Base-by-base conservation (phyloP, 2,329 filamentous ascomycete genomes). In the Pseudogymnoascus sp. region DNA sequence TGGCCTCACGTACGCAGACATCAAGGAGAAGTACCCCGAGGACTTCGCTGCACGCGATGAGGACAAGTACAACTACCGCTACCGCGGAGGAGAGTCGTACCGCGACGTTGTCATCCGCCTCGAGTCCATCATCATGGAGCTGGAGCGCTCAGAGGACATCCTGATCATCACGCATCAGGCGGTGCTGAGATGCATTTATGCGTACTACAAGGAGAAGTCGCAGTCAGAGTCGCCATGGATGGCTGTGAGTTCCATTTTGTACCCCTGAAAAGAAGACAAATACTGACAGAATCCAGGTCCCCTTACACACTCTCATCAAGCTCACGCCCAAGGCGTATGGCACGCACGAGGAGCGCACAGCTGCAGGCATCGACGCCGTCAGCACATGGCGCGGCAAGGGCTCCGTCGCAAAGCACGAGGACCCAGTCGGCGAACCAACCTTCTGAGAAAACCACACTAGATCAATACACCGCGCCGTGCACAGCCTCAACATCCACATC, bases 41-140 rank as follows among this genome's bases (percentile, higher is more conserved):
- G 95, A 99, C 78, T 99, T 99, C 78, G 86, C 87, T 60, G 92
- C 93, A 36, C 91, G 95, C 66, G 95, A 99, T 75, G 91, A 96
- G 69, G 95, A 99, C 81, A 99, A 99, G 78, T 97, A 97, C 84
- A 97, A 99, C 79, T 99, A 99, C 78, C 91, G 95, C 64, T 99
- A 99, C 77, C 89, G 95, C 4, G 95, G 95, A 67, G 95, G 95
- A 62, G 95, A 99, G 78, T 96, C 90, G 66, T 88, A 67, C 53
- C 90, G 93, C 63, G 95, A 99, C 72, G 93, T 99, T 1, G 95
- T 99, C 42, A 97, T 97, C 71, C 91, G 95, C 0, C 86, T 99
- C 0, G 95, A 99, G 74, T 95, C 95, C 66, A 99, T 99, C 77
- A 99, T 99, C 78, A 99, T 99, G 95, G 95, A 99, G 75, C 82